Evolutionary conservation across 176 grass and related monocot species (phyloP).

Genomic region (Ampelocalamus luodianensis): DNA sequence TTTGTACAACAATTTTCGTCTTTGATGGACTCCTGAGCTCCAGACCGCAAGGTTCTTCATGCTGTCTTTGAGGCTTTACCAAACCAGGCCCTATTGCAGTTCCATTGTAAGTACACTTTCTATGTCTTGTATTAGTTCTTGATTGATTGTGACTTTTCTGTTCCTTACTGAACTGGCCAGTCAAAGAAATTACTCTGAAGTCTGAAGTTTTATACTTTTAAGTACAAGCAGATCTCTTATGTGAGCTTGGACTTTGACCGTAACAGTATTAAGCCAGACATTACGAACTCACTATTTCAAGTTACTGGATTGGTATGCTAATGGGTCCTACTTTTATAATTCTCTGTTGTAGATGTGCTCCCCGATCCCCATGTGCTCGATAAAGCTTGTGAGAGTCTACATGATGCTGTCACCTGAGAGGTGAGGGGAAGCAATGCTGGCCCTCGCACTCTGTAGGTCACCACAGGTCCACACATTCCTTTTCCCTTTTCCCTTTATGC

Average conservation of each 20-base stretch:
- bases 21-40: not conserved
- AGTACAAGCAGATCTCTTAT: not conserved
- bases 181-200: constrained; percentile 4
- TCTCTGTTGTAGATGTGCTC: constrained; percentile 31
- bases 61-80: not conserved
- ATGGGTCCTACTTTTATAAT: constrained; percentile 24
- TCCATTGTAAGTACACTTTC: constrained; percentile 1
- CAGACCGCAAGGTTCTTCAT: constrained; percentile 9
- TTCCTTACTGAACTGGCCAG: not conserved
- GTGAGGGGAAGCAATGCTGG: constrained; percentile 31
- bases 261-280: constrained; percentile 39
- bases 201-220: not conserved
- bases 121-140: not conserved
- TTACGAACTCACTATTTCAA: constrained; percentile 27
- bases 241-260: constrained; percentile 26
- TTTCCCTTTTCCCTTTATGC: constrained; percentile 59
- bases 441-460: constrained; percentile 31
- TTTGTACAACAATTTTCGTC: not conserved
- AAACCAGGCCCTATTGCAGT: not conserved
- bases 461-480: constrained; percentile 50
- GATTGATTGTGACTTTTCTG: not conserved
- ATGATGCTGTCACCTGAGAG: constrained; percentile 58
- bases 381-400: constrained; percentile 26
- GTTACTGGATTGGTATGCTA: constrained; percentile 33
- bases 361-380: constrained; percentile 47